Conservation (phyloP, 2,329 filamentous ascomycete genomes). For the Lasiodiplodia citricola region DNA sequence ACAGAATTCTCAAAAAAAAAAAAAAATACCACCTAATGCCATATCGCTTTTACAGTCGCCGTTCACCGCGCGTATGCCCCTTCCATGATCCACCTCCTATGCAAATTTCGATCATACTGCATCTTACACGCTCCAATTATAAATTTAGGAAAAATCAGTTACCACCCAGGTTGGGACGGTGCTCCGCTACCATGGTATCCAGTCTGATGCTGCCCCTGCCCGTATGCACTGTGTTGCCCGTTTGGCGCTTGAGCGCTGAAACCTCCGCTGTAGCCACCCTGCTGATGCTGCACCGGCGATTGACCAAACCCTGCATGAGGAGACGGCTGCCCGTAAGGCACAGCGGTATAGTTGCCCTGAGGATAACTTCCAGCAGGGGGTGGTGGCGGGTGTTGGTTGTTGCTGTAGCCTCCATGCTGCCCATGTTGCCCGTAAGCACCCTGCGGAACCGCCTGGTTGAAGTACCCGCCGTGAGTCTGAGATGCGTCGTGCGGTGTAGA, state of each 20-base stretch:
- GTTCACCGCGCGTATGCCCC: background rate
- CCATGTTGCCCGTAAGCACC: slow-evolving; percentile 14
- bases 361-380: background rate
- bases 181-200: slow-evolving; percentile 14
- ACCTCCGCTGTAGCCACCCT: background rate
- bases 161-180: slow-evolving; percentile 20
- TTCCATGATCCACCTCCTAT: slow-evolving; percentile 3
- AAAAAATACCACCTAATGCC: slow-evolving; percentile 5
- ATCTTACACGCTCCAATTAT: slow-evolving; percentile 19
- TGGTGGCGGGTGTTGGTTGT: background rate
- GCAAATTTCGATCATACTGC: slow-evolving; percentile 10
- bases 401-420: slow-evolving; percentile 10
- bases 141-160: background rate
- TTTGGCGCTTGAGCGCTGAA: background rate
- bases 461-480: slow-evolving; percentile 16
- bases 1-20: background rate
- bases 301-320: slow-evolving; percentile 13
- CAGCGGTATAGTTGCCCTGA: background rate
- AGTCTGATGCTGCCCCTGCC: slow-evolving; percentile 3
- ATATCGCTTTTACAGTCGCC: slow-evolving; percentile 1
- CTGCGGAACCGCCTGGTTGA: slow-evolving; percentile 7
- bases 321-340: slow-evolving; percentile 7
- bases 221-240: slow-evolving; percentile 7
- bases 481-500: background rate
- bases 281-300: slow-evolving; percentile 12